Evolutionary conservation across 208 protist genomes (phyloP).

Genomic region (Lotmaria passim): DNA sequence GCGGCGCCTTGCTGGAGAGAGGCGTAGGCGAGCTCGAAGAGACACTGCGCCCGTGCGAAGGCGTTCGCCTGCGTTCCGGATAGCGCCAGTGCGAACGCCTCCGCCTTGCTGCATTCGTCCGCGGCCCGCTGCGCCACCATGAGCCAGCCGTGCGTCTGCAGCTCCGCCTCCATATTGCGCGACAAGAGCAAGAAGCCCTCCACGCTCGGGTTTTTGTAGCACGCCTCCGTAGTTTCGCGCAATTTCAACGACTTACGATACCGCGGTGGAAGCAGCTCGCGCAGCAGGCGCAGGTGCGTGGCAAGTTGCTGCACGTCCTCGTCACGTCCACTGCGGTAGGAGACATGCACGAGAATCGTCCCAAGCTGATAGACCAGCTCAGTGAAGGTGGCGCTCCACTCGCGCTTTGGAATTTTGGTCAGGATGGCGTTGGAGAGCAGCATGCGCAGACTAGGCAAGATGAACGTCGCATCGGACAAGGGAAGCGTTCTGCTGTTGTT

Average conservation of each 20-base stretch:
- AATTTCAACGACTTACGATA: conserved; percentile 57
- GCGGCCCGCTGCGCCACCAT: conserved; percentile 49
- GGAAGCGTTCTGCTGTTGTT: conserved; percentile 24
- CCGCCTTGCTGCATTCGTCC: conserved; percentile 31
- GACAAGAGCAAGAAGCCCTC: conserved; percentile 39
- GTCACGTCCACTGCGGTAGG: conserved; percentile 17
- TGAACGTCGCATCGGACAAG: conserved; percentile 22
- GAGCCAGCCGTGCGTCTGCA: conserved; percentile 73
- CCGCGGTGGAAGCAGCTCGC: conserved; percentile 53
- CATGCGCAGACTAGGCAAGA: conserved; percentile 74
- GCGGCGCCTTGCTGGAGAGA: conserved; percentile 10
- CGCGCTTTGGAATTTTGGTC: conserved; percentile 30
- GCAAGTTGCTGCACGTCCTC: conserved; percentile 29
- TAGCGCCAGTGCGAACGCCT: conserved; percentile 58
- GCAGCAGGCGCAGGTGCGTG: conserved; percentile 45
- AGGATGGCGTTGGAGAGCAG: conserved; percentile 65
- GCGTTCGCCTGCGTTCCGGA: conserved; percentile 39
- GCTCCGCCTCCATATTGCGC: conserved; percentile 59
- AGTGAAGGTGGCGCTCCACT: conserved; percentile 33
- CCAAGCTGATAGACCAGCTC: conserved; percentile 33
- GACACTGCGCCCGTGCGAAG: conserved; percentile 45
- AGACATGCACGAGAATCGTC: conserved; percentile 25
- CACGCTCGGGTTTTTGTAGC: conserved; percentile 45
- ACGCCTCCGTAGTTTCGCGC: conserved; percentile 64
- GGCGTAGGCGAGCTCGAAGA: conserved; percentile 44